Evolutionary conservation across 140 eudicot species (phyloP), one percentile per base, ranked within the genome.

Genomic region (Bidens hawaiensis): DNA sequence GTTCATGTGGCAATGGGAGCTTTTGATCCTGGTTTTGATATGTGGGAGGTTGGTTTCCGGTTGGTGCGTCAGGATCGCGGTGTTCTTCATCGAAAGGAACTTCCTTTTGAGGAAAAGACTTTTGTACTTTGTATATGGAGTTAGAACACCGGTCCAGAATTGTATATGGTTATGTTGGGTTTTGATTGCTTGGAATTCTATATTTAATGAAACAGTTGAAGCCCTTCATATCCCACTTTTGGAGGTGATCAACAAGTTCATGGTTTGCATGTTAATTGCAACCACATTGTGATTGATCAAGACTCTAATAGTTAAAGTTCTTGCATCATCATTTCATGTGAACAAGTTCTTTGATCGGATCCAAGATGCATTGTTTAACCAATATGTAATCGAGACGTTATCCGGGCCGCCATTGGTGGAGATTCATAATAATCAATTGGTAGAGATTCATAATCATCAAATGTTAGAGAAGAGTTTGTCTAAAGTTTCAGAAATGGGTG

Each of bases 351-450:
- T 85, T 36, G 94, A 85, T 40, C 63, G 94, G 38, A 85, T 85
- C 64, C 94, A 85, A 22, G 94, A 85, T 2, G 80, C 94, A 0
- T 34, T 85, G 64, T 82, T 82, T 25, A 80, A 85, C 38, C 94
- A 85, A 19, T 85, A 85, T 31, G 78, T 85, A 14, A 71, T 85
- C 19, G 82, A 82, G 64, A 67, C 73, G 15, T 78, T 85, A 2
- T 85, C 88, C 0, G 94, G 94, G 7, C 88, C 83, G 0, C 94
- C 94, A 0, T 15, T 81, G 60, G 72, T 85, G 12, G 94, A 85
- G 76, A 64, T 73, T 0, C 70, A 60, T 16, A 67, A 68, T 58
- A 56, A 68, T 52, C 81, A 75, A 28, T 63, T 75, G 58, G 85
- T 58, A 1, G 89, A 85, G 76, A 64, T 73, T 0, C 70, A 60